Evolutionary conservation across 768 basidiomycete species (phyloP), one percentile per base, ranked within the genome.

Genomic region (Hericium rajendrae): DNA sequence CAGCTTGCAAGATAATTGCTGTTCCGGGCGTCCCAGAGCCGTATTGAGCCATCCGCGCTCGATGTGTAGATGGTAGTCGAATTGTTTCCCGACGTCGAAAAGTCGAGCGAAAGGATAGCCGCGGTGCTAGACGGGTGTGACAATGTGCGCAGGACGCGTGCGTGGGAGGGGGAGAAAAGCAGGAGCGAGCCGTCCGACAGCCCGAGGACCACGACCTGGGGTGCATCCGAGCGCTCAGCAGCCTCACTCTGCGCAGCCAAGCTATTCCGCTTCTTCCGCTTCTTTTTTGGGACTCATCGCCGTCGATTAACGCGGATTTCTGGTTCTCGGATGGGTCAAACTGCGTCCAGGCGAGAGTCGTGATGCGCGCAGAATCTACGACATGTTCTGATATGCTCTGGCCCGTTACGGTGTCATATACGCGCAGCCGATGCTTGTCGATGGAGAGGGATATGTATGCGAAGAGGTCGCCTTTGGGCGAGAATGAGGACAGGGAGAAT

Each of bases 361-460:
- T 77, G 43, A 85, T 79, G 48, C 81, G 77, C 56, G 78, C 78
- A 24, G 73, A 73, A 38, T 84, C 79, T 18, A 85, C 65, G 16
- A 76, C 74, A 69, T 83, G 71, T 67, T 87, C 84, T 4, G 83
- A 78, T 20, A 80, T 68, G 37, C 80, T 76, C 60, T 78, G 76
- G 39, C 75, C 77, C n/a, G 80, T 74, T 8, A 73, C 61, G 9
- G 81, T 78, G 66, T 84, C 77, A 67, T 83, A 85, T 40, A 86
- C 74, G 63, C 84, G 82, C 56, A 86, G 70, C 48, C 84, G 78
- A 66, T 87, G 84, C 68, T 85, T 87, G 75, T 87, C 85, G 53
- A 87, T 76, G 2, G 84, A 78, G 22, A 86, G 75, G 10, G 83
- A 83, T 28, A 85, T 68, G 54, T 82, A 76, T 2, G 80, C 83